Evolutionary conservation across 257 asterid species (phyloP).

Genomic region (Gardenia jasminoides): DNA sequence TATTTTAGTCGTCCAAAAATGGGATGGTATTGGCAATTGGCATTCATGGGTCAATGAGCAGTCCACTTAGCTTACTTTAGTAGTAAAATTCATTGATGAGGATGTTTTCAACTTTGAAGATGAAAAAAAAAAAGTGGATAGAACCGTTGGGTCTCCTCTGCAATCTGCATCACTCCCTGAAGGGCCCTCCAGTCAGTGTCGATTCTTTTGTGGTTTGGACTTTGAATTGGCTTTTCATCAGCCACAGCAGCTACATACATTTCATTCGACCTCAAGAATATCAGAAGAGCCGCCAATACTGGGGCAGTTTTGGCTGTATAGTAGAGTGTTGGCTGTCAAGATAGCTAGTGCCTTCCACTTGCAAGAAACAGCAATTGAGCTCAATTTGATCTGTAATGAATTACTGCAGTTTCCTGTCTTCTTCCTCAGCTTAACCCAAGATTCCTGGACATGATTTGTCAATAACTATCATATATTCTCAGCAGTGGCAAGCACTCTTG

Average conservation of each 20-base stretch:
- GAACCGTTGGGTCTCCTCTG: background rate
- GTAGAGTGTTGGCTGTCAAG: background rate
- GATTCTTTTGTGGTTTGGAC: background rate
- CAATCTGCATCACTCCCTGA: background rate
- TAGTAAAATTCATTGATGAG: no score
- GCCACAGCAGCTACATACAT: background rate
- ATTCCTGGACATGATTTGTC: no score
- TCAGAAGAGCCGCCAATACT: conserved; percentile 9
- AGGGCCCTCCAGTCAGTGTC: background rate
- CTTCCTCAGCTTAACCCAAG: no score
- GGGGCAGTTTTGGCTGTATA: background rate
- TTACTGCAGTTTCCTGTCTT: no score
- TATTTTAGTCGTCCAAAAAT: background rate
- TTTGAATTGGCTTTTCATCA: background rate
- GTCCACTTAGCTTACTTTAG: background rate
- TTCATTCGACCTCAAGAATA: background rate
- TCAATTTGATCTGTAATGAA: no score
- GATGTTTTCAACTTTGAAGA: background rate
- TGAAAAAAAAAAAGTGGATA: background rate
- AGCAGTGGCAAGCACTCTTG: no score
- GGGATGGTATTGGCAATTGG: background rate
- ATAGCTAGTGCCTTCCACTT: no score
- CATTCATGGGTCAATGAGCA: background rate
- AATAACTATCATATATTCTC: no score
- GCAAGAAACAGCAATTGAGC: no score